Evolutionary conservation across 2,329 filamentous ascomycete species (phyloP), one percentile per base, ranked within the genome.

Genomic region (Paraconiothyrium sp.): DNA sequence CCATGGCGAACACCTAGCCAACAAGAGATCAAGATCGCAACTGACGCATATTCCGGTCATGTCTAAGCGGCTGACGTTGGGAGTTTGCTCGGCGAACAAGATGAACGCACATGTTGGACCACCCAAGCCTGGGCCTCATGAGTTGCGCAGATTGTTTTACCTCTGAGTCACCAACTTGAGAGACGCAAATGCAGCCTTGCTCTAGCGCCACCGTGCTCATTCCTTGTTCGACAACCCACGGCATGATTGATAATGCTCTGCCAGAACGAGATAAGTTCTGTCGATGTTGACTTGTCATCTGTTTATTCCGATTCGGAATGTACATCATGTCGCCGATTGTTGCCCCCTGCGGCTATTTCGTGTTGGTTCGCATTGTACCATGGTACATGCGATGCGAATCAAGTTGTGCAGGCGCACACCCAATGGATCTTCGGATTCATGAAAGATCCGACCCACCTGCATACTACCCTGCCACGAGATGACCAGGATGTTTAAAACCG

Each of bases 371-470:
- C 44, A 32, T 14, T 39, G 16, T 57, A 43, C 20, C 1, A 20
- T 20, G 20, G 20, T 20, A 20, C 20, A 20, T 20, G 20, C 16
- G 22, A 37, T 37, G 41, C 16, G 22, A 30, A 27, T 39, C 34
- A 43, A 48, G 2, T 27, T 49, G 7, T 49, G 52, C 54, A 57
- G n/a, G 8, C 39, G 9, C 37, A 13, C 16, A 46, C n/a, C 54
- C 51, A 44, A 44, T 54, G 35, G 30, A 44, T 4, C 6, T 27
- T 48, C 54, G 43, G 20, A 27, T 27, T 11, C 41, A 37, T 30
- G 46, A 57, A 50, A 44, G 30, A 58, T 58, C 47, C 56, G 56
- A 47, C 27, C 47, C 37, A 52, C 47, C 47, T 58, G 56, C 47
- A 52, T 27, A 13, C n/a, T 32, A n/a, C 35, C 47, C 41, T 48